Evolutionary conservation across 495 filamentous ascomycete genomes (phyloP), one percentile per base, ranked within the genome.

Genomic region (Rusavskia elegans): DNA sequence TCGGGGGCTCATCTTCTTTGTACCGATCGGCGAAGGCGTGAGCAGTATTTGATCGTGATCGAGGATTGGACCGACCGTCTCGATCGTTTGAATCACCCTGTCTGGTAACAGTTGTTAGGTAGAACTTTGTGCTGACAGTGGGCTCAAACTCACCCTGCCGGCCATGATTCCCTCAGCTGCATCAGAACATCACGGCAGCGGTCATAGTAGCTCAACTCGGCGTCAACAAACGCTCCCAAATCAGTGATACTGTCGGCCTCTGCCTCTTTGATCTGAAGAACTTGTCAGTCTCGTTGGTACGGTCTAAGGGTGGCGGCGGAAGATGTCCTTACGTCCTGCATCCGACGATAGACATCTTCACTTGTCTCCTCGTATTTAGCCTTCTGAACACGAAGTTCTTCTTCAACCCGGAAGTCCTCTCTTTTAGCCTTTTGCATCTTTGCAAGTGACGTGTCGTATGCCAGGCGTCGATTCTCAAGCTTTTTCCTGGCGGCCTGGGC

Each of bases 291-390:
- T 19, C 7, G 1, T 49, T 8, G 49, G 50, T 39, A 39, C 7
- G 39, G 39, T 21, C 20, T 9, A 21, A 1, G 7, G 13, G 32
- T 0, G 32, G 13, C 32, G 32, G 32, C 32, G 13, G 13, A 10
- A 10, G 37, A 48, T 29, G 7, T n/a, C 30, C 56, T 49, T 36
- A 58, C 56, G 57, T 98, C 92, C 65, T 92, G 78, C 93, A 98
- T 98, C 51, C 92, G 78, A 55, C 90, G 80, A 56, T 80, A 74
- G 53, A 98, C 90, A 59, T 98, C 92, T 56, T 97, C 92, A 55
- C 79, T 94, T 6, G 87, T 84, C 65, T 97, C 93, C 60, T 95
- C 92, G 60, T 95, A 98, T 65, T 96, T 98, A 53, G 86, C 84
- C 61, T 95, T 95, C 62, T 94, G 84, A 14, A 79, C 76, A 53